These are phyloP conservation scores for Leccinum fuscescens DNA, from an alignment of 1,284 basidiomycete genomes.

Conservation along the genomic window DNA sequence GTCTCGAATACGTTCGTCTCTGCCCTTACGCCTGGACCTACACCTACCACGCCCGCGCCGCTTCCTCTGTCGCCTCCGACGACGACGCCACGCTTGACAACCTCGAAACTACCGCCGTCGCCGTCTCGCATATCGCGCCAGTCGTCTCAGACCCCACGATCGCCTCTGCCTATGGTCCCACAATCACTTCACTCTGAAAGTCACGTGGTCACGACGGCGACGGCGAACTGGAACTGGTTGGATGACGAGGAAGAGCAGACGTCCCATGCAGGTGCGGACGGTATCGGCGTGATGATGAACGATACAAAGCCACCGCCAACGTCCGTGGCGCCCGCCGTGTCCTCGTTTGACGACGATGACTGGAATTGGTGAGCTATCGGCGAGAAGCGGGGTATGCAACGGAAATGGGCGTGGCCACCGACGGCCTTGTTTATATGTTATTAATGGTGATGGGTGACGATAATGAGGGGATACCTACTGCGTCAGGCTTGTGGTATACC, in stretches of 20 bases:
- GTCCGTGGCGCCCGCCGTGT: neutral
- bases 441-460: neutral
- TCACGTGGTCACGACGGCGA: neutral
- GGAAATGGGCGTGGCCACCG: neutral
- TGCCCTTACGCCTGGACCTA: slow-evolving; percentile 40
- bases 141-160: slow-evolving; percentile 5
- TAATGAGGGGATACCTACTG: neutral
- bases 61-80: slow-evolving; percentile 12
- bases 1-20: slow-evolving; percentile 57
- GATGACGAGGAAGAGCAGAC: slow-evolving; percentile 36
- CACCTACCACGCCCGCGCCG: slow-evolving; percentile 28
- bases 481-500: neutral
- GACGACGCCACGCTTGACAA: neutral
- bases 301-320: slow-evolving; percentile 17
- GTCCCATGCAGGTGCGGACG: neutral
- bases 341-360: slow-evolving; percentile 49
- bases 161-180: neutral
- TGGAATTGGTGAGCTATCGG: slow-evolving; percentile 55
- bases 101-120: neutral
- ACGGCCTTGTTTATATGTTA: neutral
- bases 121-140: slow-evolving; percentile 8
- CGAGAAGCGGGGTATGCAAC: neutral
- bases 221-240: slow-evolving; percentile 36
- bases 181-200: neutral
- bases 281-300: slow-evolving; percentile 27